Base-by-base conservation (phyloP, 495 filamentous ascomycete genomes). In the Letharia columbiana region DNA sequence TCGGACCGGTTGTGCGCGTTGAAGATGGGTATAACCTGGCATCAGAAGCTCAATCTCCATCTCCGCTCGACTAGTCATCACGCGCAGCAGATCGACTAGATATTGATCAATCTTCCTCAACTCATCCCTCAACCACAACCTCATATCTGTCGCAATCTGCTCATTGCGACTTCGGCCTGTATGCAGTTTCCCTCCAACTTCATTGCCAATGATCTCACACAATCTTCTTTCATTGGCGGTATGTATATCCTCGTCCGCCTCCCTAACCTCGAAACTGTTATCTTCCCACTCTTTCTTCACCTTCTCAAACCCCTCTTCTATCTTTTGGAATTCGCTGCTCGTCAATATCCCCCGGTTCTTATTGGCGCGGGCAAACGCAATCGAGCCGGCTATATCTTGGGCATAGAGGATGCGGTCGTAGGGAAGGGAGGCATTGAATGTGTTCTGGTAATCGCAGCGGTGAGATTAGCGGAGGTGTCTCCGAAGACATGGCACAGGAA, bases 201-300 rank as follows among this genome's bases (percentile, higher is more conserved):
- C 82, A 73, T 87, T 92, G 70, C 92, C 92, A 54, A 97, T 90
- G 67, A 96, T 82, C 79, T 98, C 94, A 49, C 89, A 89, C 31
- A 98, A 80, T 50, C 92, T 84, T 62, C 92, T 87, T 82, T 96
- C 93, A 72, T 96, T 96, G 64, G 92, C 92, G 1, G 93, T 96
- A 77, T 96, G 92, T 68, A 96, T 96, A 69, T 88, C 85, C 75
- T 89, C 89, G 67, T 91, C 89, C 66, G 84, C 81, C 62, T 81
- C 84, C 8, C 81, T 77, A 17, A 83, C 77, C 60, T 76, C 72
- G 77, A 91, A 91, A 4, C 64, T 81, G 58, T 76, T 79, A 18
- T 70, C 67, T 40, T 80, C 78, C 91, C 92, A 96, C 81, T 96
- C 92, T 71, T 87, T 75, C 71, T 83, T 76, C 61, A 96, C 86